phyloP scores from a whole-genome alignment of 2,329 filamentous ascomycete genomes.

The Claviceps africana region DNA sequence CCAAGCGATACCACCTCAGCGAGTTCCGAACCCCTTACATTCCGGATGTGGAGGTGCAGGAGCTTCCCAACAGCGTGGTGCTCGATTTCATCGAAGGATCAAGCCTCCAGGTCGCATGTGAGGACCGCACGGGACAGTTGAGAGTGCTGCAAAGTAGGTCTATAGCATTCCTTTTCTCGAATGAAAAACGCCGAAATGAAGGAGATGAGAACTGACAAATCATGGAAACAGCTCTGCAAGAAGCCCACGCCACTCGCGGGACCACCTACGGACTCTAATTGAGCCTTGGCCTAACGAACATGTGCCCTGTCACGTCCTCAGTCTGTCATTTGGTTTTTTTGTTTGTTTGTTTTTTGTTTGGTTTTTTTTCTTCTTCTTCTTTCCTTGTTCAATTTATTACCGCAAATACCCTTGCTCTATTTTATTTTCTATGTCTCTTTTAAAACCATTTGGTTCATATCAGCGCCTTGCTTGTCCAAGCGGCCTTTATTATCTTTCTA shows the following conservation, averaged over 20 bases:
- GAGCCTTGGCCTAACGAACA: not conserved
- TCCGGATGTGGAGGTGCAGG: constrained; percentile 83
- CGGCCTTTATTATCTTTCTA: not conserved
- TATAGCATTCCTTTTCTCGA: too few relatives aligned
- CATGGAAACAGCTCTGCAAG: constrained; percentile 17
- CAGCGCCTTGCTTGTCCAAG: not conserved
- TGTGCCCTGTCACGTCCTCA: not conserved
- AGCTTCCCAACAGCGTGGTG: constrained; percentile 73
- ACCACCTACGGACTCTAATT: constrained; percentile 18
- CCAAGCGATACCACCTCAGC: constrained; percentile 72
- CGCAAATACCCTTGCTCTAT: not conserved
- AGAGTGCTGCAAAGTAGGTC: constrained; percentile 40
- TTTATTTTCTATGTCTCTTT: not conserved
- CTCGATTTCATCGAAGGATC: constrained; percentile 47
- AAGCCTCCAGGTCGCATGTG: constrained; percentile 49
- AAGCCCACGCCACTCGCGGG: constrained; percentile 22
- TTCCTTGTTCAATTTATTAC: not conserved
- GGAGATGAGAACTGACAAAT: not conserved
- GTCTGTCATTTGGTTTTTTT: not conserved
- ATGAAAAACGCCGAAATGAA: not conserved
- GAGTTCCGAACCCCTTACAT: constrained; percentile 69
- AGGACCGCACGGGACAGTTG: constrained; percentile 44
- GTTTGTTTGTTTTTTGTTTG: too few relatives aligned
- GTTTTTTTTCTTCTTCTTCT: not conserved
- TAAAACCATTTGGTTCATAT: not conserved